Base-by-base conservation (phyloP, 768 basidiomycete species). In the Tylopilus intermedius region DNA sequence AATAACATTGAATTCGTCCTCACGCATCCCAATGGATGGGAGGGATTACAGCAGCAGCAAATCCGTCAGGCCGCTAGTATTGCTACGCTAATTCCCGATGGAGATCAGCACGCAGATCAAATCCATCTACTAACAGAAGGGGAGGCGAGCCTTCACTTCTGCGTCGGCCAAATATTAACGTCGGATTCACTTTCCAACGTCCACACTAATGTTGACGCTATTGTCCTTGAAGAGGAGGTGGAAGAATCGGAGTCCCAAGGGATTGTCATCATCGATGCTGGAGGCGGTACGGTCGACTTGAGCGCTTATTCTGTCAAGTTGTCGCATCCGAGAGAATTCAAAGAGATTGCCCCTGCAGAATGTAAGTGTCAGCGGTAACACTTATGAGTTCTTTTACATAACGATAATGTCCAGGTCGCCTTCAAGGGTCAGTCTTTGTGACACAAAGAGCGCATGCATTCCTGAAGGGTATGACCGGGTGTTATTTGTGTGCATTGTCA, bases 81-180 rank as follows among this genome's bases (percentile, higher is more conserved):
- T n/a, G 51, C 51, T 22, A 39, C 13, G 45, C 7, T 53, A 24
- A 8, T 68, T 27, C 53, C 63, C 5, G 42, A 27, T 5, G 14
- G 14, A 55, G 5, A 57, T 9, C 8, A 57, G 35, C 55, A 27
- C 4, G 47, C 56, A 14, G 32, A 44, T 15, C 60, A 58, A 9
- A 57, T 68, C 10, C 60, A 61, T 38, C 55, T 66, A 11, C 29
- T 67, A 15, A 62, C 62, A 2, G 64, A 66, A 40, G 64, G 62
- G 9, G 64, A 66, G 42, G 64, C 64, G 5, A 65, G 64, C 47
- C 51, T 66, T 26, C 58, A 63, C 27, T 66, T 59, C 51, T 81
- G 79, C 43, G 67, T 81, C 21, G 63, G 67, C 38, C 72, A 71
- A 43, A 71, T 76, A 0, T 57, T 78, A 15, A 65, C 72, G 1